Conservation (phyloP, 345 rosid genomes). For the Boechera stricta region DNA sequence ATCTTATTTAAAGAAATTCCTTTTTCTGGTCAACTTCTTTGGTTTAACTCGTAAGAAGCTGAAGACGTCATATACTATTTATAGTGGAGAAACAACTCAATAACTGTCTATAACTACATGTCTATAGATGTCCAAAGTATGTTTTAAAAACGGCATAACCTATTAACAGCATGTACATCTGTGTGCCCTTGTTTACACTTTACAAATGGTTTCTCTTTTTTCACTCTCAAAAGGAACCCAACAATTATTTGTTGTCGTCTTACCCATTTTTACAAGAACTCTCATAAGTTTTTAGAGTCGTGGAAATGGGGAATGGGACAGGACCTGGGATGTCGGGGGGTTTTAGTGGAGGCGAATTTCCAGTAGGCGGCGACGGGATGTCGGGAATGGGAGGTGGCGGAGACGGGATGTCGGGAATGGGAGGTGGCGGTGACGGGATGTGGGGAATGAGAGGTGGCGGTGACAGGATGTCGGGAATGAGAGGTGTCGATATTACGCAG, state of each 20-base stretch:
- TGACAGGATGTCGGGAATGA: not conserved
- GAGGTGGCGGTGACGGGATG: not conserved
- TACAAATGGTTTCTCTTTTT: constrained; percentile 20
- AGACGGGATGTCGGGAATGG: not conserved
- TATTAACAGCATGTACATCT: constrained; percentile 31
- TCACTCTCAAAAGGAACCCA: not conserved
- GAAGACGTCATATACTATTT: constrained; percentile 19
- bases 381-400: not conserved
- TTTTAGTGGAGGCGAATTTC: not conserved
- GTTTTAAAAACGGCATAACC: constrained; percentile 4
- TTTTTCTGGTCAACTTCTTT: not conserved
- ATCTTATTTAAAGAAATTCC: not conserved
- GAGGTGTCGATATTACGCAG: not conserved
- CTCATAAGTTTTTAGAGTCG: not conserved
- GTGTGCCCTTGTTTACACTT: constrained; percentile 26
- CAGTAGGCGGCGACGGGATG: too few species aligned
- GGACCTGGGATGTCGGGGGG: not conserved
- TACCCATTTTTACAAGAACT: constrained; percentile 14
- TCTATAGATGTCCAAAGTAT: constrained; percentile 22
- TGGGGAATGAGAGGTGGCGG: not conserved
- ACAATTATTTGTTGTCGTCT: not conserved
- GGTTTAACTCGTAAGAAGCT: constrained; percentile 17
- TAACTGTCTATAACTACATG: not conserved
- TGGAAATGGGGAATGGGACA: constrained; percentile 21
- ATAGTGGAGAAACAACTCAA: constrained; percentile 21